Percentiles rank a stretch among this genome's conserved stretches.
These are phyloP conservation scores for Suillus subalutaceus DNA, from an alignment of 768 basidiomycete species.

Conservation along the genomic window DNA sequence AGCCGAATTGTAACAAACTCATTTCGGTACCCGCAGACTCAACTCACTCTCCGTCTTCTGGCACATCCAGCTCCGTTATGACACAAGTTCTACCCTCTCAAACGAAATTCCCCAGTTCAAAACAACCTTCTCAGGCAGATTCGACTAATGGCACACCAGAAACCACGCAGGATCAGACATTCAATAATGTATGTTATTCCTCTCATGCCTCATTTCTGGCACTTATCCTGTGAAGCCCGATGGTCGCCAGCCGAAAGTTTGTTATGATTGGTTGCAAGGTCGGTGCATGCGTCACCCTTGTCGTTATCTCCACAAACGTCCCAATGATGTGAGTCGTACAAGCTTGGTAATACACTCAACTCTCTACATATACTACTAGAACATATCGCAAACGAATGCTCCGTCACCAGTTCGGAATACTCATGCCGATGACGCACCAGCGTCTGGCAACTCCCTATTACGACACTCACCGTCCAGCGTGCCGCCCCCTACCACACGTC, in stretches of 20 bases:
- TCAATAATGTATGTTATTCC: not conserved
- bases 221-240: not conserved
- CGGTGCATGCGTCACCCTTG: not conserved
- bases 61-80: not conserved
- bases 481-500: not conserved
- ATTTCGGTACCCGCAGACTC: not conserved
- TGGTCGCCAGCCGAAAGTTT: not conserved
- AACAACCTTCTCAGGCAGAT: not conserved
- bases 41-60: not conserved
- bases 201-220: not conserved
- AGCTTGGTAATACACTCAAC: not conserved
- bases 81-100: not conserved
- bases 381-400: not conserved
- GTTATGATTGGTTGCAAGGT: not conserved
- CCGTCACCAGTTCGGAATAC: not conserved
- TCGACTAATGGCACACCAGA: not conserved
- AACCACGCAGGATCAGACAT: not conserved
- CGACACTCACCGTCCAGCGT: not conserved
- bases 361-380: not conserved
- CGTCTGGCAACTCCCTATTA: not conserved
- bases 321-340: not conserved
- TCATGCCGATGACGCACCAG: not conserved
- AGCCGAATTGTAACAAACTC: not conserved
- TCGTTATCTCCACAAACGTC: not conserved
- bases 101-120: not conserved